Evolutionary conservation across 1,139 yeast species (phyloP).

Genomic region (Yamadazyma dendronema): DNA sequence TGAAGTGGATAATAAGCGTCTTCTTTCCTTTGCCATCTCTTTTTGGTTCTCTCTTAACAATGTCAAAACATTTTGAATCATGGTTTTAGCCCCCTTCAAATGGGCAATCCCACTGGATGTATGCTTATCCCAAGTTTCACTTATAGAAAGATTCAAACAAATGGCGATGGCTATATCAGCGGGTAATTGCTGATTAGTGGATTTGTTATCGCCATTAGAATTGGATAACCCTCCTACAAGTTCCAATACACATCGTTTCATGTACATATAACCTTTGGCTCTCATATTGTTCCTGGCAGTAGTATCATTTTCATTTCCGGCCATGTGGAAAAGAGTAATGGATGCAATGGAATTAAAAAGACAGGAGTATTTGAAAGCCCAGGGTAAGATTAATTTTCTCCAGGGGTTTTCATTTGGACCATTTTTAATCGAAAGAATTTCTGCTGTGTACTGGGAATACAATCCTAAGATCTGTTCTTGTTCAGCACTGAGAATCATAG

Average conservation of each 20-base stretch:
- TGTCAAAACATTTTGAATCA: slow-evolving; percentile 49
- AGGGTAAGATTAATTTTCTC: slow-evolving; percentile 57
- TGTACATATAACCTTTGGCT: slow-evolving; percentile 52
- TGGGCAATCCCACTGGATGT: slow-evolving; percentile 67
- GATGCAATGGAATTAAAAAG: slow-evolving; percentile 62
- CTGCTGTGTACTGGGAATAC: slow-evolving; percentile 51
- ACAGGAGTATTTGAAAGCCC: slow-evolving; percentile 52
- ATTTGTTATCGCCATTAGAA: slow-evolving; percentile 12
- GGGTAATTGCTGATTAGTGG: slow-evolving; percentile 38
- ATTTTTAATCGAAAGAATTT: slow-evolving; percentile 61
- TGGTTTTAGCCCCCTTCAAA: slow-evolving; percentile 62
- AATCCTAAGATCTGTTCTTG: slow-evolving; percentile 36
- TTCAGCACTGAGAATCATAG: slow-evolving; percentile 18
- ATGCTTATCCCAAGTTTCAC: slow-evolving; percentile 70
- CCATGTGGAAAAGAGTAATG: slow-evolving; percentile 64
- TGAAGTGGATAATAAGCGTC: slow-evolving; percentile 12
- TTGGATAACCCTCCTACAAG: slow-evolving; percentile 52
- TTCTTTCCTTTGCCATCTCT: slow-evolving; percentile 15
- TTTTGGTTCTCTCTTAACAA: slow-evolving; percentile 28
- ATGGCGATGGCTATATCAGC: slow-evolving; percentile 68
- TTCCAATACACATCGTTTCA: slow-evolving; percentile 59
- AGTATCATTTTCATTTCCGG: slow-evolving; percentile 36
- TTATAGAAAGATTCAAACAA: slow-evolving; percentile 58
- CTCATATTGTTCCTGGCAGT: slow-evolving; percentile 41
- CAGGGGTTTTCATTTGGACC: slow-evolving; percentile 69